These are phyloP conservation scores for Geum urbanum DNA, from an alignment of 306 rosid species.

Conservation along the genomic window DNA sequence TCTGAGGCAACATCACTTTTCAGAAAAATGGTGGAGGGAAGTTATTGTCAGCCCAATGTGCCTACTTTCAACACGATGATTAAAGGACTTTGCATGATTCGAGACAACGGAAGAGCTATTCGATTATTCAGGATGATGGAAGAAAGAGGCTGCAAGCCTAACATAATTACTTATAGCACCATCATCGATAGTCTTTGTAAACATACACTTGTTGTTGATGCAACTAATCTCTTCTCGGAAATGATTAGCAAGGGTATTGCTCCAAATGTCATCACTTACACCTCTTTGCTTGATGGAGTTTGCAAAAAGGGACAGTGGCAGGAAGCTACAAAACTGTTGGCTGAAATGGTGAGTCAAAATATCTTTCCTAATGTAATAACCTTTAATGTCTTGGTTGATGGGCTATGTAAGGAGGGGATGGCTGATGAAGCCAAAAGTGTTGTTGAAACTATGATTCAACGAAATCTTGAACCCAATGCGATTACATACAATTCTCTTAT, in stretches of 20 bases:
- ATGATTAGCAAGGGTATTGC: slow-evolving; percentile 12
- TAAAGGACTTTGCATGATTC: slow-evolving; percentile 31
- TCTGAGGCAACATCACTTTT: neutral
- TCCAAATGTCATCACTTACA: neutral
- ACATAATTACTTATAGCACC: slow-evolving; percentile 22
- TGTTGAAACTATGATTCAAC: slow-evolving; percentile 5
- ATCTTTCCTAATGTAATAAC: neutral
- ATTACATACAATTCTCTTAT: slow-evolving; percentile 1
- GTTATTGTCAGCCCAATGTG: slow-evolving; percentile 1
- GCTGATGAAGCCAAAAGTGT: neutral
- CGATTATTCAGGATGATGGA: slow-evolving; percentile 18
- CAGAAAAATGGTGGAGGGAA: slow-evolving; percentile 5
- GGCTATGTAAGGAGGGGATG: neutral
- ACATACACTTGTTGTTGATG: slow-evolving; percentile 20
- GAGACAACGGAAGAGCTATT: slow-evolving; percentile 20
- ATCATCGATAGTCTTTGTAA: slow-evolving; percentile 32
- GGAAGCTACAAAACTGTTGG: neutral
- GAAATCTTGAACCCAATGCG: neutral
- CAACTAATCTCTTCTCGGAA: slow-evolving; percentile 21
- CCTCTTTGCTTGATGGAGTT: neutral
- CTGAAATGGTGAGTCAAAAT: neutral
- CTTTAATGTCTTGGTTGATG: slow-evolving; percentile 7
- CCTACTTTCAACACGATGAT: slow-evolving; percentile 26
- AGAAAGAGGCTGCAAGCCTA: slow-evolving; percentile 11
- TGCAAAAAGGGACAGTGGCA: neutral